Evolutionary conservation across 352 stramenopile species (phyloP).

Genomic region (Globisporangium lucens): DNA sequence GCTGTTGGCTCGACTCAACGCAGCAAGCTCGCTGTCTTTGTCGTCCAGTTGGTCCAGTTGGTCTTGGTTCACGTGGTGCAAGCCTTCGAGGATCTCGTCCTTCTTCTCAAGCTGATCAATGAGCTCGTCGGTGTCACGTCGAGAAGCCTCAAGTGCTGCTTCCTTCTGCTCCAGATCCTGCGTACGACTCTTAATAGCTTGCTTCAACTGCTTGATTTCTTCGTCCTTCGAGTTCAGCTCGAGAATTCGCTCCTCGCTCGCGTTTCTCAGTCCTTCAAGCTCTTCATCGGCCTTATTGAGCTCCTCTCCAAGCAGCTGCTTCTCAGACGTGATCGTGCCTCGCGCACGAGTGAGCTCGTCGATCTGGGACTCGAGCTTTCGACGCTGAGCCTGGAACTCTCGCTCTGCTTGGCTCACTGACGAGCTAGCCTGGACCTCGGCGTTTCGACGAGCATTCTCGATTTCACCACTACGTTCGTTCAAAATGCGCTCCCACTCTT

Average conservation of each 20-base stretch:
- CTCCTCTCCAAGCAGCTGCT: constrained; percentile 14
- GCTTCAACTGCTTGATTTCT: constrained; percentile 7
- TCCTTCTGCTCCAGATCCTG: constrained; percentile 5
- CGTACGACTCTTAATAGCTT: neutral
- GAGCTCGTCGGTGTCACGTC: constrained; percentile 10
- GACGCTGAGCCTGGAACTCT: constrained; percentile 8
- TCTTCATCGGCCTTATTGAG: constrained; percentile 11
- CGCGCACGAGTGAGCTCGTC: constrained; percentile 10
- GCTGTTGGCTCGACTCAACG: constrained; percentile 21
- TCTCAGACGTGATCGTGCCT: constrained; percentile 2
- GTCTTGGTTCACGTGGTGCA: constrained; percentile 18
- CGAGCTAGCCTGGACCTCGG: constrained; percentile 36
- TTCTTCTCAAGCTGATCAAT: constrained; percentile 13
- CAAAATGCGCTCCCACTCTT: constrained; percentile 34
- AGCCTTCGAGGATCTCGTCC: constrained; percentile 8
- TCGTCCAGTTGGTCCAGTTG: constrained; percentile 29
- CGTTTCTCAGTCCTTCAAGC: neutral
- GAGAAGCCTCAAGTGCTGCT: constrained; percentile 4
- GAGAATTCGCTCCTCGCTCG: constrained; percentile 3
- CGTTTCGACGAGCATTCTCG: constrained; percentile 31
- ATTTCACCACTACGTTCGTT: constrained; percentile 42
- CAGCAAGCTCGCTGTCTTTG: constrained; percentile 28
- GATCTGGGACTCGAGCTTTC: constrained; percentile 15
- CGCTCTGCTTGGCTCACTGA: constrained; percentile 34
- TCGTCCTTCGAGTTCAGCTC: constrained; percentile 12